A percentile compares a stretch with the other conserved stretches of the same genome.
phyloP scores from a whole-genome alignment of 306 rosid species.

The Prosopis cineraria region DNA sequence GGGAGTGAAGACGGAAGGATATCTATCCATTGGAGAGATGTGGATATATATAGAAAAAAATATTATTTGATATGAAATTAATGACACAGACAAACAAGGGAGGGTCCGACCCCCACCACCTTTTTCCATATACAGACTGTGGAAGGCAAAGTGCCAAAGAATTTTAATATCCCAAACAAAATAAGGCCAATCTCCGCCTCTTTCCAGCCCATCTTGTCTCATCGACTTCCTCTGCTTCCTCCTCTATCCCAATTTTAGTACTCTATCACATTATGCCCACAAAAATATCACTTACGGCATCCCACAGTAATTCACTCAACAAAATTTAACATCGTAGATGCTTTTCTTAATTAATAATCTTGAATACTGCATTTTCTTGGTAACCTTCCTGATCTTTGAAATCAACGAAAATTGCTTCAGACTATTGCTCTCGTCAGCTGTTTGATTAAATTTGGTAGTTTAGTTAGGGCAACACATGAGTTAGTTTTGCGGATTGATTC shows the following conservation, averaged over 20 bases:
- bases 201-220: conserved; percentile 13
- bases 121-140: neutral
- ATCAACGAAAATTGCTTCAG: no score
- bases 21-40: neutral
- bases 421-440: no score
- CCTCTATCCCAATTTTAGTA: neutral
- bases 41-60: neutral
- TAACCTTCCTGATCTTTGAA: no score
- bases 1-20: neutral
- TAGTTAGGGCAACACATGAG: no score
- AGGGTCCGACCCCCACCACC: conserved; percentile 5
- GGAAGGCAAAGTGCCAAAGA: neutral
- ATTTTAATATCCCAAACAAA: neutral
- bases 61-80: neutral
- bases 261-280: no score
- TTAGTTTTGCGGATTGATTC: no score
- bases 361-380: no score
- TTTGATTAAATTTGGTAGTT: no score
- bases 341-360: no score
- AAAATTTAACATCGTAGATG: no score
- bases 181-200: neutral
- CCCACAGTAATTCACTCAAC: neutral
- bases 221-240: neutral
- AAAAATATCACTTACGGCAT: neutral
- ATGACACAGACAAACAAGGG: conserved; percentile 6